phyloP scores from a whole-genome alignment of 257 asterid genomes.

The Fraxinus excelsior region DNA sequence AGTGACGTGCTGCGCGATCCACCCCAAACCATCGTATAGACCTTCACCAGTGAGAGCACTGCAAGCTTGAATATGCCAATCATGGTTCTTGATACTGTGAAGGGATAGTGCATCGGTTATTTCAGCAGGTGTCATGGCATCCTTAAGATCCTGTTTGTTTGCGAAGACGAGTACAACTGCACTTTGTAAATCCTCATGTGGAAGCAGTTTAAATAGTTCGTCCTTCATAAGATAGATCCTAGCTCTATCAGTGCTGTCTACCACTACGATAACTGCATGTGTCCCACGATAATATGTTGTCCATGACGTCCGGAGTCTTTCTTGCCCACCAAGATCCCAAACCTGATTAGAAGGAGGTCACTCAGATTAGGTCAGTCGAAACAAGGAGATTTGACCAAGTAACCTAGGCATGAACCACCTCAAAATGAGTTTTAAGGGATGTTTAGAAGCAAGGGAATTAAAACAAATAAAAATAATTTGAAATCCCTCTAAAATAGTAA shows the following conservation, averaged over 20 bases:
- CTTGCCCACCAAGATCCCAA: constrained; percentile 99
- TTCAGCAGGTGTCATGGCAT: constrained; percentile 97
- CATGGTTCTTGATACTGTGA: constrained; percentile 94
- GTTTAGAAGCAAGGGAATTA: too few species aligned
- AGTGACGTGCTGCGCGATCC: constrained; percentile 89
- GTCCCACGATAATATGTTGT: constrained; percentile 95
- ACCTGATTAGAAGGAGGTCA: constrained; percentile 45
- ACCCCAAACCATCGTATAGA: constrained; percentile 93
- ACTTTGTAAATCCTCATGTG: constrained; percentile 77
- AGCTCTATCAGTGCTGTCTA: constrained; percentile 96
- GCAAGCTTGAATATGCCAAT: constrained; percentile 98
- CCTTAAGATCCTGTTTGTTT: constrained; percentile 95
- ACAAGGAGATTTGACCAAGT: background rate
- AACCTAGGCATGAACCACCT: background rate
- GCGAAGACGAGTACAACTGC: constrained; percentile 92
- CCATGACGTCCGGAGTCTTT: constrained; percentile 90
- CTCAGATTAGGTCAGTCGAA: background rate
- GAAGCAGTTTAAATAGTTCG: constrained; percentile 81
- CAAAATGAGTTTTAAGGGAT: background rate
- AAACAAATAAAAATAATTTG: constrained; percentile 6
- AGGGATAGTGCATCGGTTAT: constrained; percentile 94
- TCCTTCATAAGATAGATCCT: constrained; percentile 91
- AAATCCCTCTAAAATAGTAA: background rate
- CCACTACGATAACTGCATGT: constrained; percentile 83
- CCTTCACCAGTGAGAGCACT: constrained; percentile 97